phyloP scores from a whole-genome alignment of 2,329 filamentous ascomycete species.

The Acephala macrosclerotiorum region DNA sequence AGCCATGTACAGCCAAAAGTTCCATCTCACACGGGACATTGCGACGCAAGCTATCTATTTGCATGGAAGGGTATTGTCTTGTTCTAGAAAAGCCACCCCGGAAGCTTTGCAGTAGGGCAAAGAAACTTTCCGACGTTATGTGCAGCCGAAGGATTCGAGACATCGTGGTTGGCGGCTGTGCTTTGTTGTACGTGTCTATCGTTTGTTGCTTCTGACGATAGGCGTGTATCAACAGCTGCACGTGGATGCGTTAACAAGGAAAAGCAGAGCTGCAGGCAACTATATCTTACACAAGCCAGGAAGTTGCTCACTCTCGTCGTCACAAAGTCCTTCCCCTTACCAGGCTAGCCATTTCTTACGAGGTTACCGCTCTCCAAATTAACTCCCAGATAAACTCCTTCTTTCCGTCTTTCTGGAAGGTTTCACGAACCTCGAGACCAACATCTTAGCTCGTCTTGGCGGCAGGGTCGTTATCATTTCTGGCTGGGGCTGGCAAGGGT shows the following conservation, averaged over 20 bases:
- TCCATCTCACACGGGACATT: not conserved
- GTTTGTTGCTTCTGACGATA: not conserved
- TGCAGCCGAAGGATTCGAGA: conserved; percentile 4
- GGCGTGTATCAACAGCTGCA: not conserved
- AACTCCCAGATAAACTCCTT: not conserved
- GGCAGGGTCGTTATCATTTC: not conserved
- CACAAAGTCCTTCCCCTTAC: not conserved
- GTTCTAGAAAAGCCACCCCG: not conserved
- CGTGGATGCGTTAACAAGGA: not conserved
- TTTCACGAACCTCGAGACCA: not conserved
- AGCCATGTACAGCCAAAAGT: not conserved
- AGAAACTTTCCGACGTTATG: not conserved
- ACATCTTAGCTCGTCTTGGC: not conserved
- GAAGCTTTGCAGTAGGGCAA: not conserved
- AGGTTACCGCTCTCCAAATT: not conserved
- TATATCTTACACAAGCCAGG: not conserved
- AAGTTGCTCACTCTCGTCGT: not conserved
- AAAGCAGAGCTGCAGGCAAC: not conserved
- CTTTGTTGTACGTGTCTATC: not conserved
- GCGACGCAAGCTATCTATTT: not conserved
- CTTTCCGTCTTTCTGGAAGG: not conserved
- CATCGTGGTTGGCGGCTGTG: not conserved
- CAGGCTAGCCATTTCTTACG: not conserved
- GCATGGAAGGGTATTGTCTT: not conserved
- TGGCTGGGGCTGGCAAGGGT: not conserved